Evolutionary conservation across 2,329 filamentous ascomycete species (phyloP).

Genomic region (Talaromyces sp.): DNA sequence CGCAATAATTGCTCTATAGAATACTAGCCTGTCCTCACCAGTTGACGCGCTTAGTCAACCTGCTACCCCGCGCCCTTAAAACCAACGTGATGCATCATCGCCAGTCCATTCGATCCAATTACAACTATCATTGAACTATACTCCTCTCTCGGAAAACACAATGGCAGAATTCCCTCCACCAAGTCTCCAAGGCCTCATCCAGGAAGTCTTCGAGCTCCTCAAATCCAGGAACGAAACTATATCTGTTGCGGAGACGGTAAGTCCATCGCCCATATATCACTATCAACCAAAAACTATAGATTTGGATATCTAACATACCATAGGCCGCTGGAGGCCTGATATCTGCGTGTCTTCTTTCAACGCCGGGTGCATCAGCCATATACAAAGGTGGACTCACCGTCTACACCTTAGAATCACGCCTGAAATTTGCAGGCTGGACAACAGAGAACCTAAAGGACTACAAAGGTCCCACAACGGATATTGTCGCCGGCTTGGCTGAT

Average conservation of each 20-base stretch:
- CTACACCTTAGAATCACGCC: constrained; percentile 61
- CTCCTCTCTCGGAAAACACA: not conserved
- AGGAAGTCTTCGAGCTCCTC: constrained; percentile 57
- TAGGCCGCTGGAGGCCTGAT: constrained; percentile 66
- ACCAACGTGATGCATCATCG: too few relatives aligned
- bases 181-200: constrained; percentile 46
- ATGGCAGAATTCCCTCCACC: constrained; percentile 37
- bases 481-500: constrained; percentile 60
- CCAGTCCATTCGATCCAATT: too few relatives aligned
- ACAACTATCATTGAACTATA: too few relatives aligned
- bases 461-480: constrained; percentile 60
- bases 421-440: constrained; percentile 65
- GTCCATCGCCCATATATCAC: constrained; percentile 1
- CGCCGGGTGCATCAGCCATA: constrained; percentile 59
- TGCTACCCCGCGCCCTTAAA: too few relatives aligned
- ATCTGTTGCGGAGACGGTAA: constrained; percentile 63
- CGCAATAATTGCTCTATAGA: too few relatives aligned
- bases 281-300: too few relatives aligned
- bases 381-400: constrained; percentile 66
- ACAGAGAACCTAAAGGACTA: constrained; percentile 56
- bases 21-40: too few relatives aligned
- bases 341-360: constrained; percentile 60
- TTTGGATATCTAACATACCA: not conserved
- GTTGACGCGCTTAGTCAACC: too few relatives aligned
- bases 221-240: constrained; percentile 60